Base-by-base conservation (phyloP, 352 stramenopile genomes). In the Plasmopara viticola region DNA sequence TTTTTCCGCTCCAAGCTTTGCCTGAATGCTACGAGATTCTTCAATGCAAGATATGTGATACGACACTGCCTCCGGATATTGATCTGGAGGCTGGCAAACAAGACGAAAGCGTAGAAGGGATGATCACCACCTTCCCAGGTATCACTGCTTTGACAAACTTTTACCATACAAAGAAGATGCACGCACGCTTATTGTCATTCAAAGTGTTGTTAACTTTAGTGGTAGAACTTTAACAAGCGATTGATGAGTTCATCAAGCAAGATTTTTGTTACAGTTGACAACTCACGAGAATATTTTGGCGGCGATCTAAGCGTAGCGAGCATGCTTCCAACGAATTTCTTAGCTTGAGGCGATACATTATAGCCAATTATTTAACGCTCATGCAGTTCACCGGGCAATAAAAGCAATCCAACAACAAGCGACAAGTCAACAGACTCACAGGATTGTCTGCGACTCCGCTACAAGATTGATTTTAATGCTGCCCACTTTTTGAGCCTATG, bases 11-110 rank as follows among this genome's bases (percentile, higher is more conserved):
- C 10, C 31, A 2, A 35, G 18, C 34, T 17, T 14, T 9, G 14
- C 42, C 42, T 15, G 34, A 47, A 9, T 35, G 29, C n/a, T 47
- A 47, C 12, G 42, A 47, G 3, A 20, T 37, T 31, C 13, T 47
- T 17, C 12, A 6, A 9, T 12, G 13, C 4, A 20, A 47, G 5
- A 20, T 20, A 9, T 47, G 17, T 5, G 42, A 47, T 31, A 2
- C 9, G 20, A 14, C 25, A 13, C 13, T 47, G 6, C 42, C 20
- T 9, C 42, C 42, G 9, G 25, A 35, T 18, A 9, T 37, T 6
- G 42, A 47, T 13, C 9, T 47, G 6, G 29, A 31, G 15, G 25
- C 29, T 18, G 42, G 20, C 9, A 20, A 47, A 12, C 14, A 29
- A 18, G 42, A 47, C 4, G 42, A 35, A n/a, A 20, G n/a, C 9